Evolutionary conservation across 345 rosid genomes (phyloP), one percentile per base, ranked within the genome.

Genomic region (Garcia nutans): DNA sequence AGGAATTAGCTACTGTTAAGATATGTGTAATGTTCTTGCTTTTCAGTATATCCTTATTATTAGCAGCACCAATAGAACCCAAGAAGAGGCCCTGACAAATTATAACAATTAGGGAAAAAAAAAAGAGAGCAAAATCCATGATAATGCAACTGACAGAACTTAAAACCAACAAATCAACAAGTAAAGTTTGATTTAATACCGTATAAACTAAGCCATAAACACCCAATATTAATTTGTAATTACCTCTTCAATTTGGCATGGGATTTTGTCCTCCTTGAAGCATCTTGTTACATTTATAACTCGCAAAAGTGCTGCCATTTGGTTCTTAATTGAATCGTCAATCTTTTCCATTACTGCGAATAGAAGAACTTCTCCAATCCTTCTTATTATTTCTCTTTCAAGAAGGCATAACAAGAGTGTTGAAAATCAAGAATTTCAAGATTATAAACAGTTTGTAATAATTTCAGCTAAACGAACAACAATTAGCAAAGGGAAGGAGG

Each of bases 21-120:
- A 94, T 71, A 80, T 89, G 97, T 22, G 91, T 90, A 47, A 94
- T 71, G 59, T 92, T 93, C 24, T 73, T 84, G 74, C 82, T 83
- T 84, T 86, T 90, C 45, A 93, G 83, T 62, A 44, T 73, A 72
- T 82, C 87, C 80, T 82, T 90, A 54, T 92, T 84, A 59, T 10
- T 50, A 19, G 98, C 92, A 68, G 86, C 92, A 72, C 89, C 87
- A 68, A 86, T 59, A 41, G 84, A 81, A 69, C 84, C 84, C 62
- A 81, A 67, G 75, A 79, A 85, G 19, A 85, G 81, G 8, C 87
- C 87, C 87, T 80, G 79, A 59, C 6, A 74, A 44, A 75, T 59
- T 15, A 15, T 44, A 61, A 54, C 55, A 62, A 31, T 23, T 24
- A 41, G 8, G 8, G 3, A 26, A 8, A 55, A 50, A 31, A 44